These are phyloP conservation scores for Meripilus lineatus DNA, from an alignment of 1,284 basidiomycete genomes.

Conservation along the genomic window DNA sequence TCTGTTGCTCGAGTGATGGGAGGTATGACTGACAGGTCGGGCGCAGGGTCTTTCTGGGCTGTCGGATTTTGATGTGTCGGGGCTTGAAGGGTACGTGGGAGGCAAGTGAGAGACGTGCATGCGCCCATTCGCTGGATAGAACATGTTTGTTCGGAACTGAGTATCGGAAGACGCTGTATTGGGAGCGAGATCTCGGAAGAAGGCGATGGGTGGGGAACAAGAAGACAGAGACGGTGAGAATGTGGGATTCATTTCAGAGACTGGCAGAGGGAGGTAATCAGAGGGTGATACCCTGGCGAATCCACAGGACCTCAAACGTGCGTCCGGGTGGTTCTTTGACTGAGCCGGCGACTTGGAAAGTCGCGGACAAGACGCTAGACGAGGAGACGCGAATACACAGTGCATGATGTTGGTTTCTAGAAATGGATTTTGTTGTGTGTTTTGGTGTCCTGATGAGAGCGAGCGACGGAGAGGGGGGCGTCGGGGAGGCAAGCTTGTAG, in stretches of 20 bases:
- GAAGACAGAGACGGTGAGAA: too few species aligned
- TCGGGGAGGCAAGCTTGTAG: background rate
- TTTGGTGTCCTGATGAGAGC: background rate
- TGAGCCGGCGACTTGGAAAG: background rate
- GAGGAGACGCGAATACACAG: background rate
- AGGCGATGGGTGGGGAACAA: background rate
- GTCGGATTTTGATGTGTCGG: background rate
- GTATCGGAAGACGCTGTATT: background rate
- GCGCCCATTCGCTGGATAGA: constrained; percentile 1
- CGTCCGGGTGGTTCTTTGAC: background rate
- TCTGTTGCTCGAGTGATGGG: too few species aligned
- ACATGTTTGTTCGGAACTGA: background rate
- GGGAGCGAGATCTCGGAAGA: background rate
- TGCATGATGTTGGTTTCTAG: background rate
- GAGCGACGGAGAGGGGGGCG: background rate
- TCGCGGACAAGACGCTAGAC: background rate
- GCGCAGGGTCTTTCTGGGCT: background rate
- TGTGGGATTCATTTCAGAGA: too few species aligned
- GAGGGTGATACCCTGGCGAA: too few species aligned
- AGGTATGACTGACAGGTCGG: too few species aligned
- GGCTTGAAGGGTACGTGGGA: background rate
- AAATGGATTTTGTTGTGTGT: background rate
- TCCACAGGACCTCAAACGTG: constrained; percentile 3
- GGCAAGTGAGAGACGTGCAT: constrained; percentile 1
- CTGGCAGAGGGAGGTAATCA: too few species aligned